Evolutionary conservation across 306 rosid genomes (phyloP).

Genomic region (Quercus mongolica): DNA sequence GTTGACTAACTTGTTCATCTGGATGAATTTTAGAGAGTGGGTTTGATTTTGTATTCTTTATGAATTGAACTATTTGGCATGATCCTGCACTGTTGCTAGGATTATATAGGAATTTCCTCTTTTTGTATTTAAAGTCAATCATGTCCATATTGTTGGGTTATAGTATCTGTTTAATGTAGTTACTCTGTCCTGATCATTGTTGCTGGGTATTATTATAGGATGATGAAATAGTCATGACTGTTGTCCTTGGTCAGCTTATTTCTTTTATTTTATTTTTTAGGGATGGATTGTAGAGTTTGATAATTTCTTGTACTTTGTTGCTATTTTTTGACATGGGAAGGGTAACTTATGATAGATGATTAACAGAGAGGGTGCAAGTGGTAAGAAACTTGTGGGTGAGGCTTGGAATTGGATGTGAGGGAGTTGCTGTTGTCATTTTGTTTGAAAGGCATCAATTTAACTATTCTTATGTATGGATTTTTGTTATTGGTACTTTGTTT

Average conservation of each 20-base stretch:
- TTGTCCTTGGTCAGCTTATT: not conserved
- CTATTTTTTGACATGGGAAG: not conserved
- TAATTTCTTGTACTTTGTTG: not conserved
- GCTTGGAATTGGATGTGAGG: not conserved
- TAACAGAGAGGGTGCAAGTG: not conserved
- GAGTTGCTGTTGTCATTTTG: not conserved
- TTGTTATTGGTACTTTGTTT: not conserved
- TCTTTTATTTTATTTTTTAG: not conserved
- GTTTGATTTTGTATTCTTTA: not conserved
- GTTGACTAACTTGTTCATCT: not conserved
- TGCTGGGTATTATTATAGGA: not conserved
- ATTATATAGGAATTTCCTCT: not conserved
- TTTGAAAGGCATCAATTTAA: not conserved
- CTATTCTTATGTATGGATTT: not conserved
- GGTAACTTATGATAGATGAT: not conserved
- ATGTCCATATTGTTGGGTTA: not conserved
- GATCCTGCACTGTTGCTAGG: not conserved
- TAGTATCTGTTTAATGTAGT: not conserved
- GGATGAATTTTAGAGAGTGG: not conserved
- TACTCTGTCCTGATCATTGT: not conserved
- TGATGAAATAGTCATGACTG: not conserved
- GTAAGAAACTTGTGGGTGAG: not conserved
- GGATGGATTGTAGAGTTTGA: not conserved
- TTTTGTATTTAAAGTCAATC: not conserved
- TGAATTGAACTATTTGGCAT: not conserved